Conservation (phyloP, 176 grass and related monocot genomes). For the Carex parvula region DNA sequence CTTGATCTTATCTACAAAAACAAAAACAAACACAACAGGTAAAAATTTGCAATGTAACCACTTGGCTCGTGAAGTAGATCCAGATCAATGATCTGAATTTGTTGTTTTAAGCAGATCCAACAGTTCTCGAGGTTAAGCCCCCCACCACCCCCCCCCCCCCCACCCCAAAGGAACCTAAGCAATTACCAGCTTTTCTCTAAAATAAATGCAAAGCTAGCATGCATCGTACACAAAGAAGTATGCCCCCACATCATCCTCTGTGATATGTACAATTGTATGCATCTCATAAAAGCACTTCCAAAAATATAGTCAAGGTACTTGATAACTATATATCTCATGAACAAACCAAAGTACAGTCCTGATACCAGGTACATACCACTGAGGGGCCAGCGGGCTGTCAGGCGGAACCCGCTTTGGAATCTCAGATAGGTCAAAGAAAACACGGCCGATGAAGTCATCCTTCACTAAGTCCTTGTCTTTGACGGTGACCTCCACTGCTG, state of each 20-base stretch:
- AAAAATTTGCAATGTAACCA: not conserved
- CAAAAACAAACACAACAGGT: not conserved
- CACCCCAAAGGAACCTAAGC: not conserved
- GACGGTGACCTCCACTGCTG: conserved; percentile 37
- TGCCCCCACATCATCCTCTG: not conserved
- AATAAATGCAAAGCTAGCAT: not conserved
- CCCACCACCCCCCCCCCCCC: too few species aligned
- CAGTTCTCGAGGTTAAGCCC: not conserved
- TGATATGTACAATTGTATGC: not conserved
- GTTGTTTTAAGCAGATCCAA: not conserved
- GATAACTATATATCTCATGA: not conserved
- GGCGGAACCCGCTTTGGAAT: conserved; percentile 60
- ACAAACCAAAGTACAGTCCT: not conserved
- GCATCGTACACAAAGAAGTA: not conserved
- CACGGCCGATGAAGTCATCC: conserved; percentile 52
- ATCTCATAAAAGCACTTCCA: not conserved
- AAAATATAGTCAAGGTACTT: not conserved
- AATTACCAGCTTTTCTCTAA: not conserved
- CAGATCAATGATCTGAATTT: not conserved
- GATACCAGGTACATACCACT: conserved; percentile 28
- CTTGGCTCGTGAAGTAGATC: not conserved
- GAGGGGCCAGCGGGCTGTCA: conserved; percentile 52
- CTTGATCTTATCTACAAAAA: not conserved
- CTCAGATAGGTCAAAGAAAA: conserved; percentile 51
- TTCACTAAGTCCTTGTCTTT: conserved; percentile 49